Base-by-base conservation (phyloP, 208 protist genomes). In the Angomonas deanei region DNA sequence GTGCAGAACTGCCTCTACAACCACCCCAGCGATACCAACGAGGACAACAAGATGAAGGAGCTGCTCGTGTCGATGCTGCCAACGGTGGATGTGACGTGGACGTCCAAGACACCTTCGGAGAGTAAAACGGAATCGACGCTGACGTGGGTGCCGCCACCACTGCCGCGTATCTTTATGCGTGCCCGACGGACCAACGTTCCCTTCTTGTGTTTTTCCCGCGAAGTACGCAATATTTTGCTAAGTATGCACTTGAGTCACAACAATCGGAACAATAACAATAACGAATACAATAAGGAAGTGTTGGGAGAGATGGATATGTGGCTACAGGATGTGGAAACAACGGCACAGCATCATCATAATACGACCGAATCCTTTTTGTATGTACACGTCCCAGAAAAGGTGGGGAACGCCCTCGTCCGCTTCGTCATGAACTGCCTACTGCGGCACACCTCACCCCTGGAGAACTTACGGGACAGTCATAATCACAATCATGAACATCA, bases 121-220 rank as follows among this genome's bases (percentile, higher is more conserved):
- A 53, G 47, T 15, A n/a, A n/a, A n/a, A n/a, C n/a, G n/a, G n/a
- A n/a, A 28, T 28, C 32, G n/a, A 19, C 53, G 3, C 28, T 39
- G 11, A 21, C n/a, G 53, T 42, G 53, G 53, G 2, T 24, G 23
- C 62, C 62, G 34, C 63, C 64, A 27, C 58, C 74, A 33, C 52
- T 47, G 11, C 13, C 63, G 1, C 19, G 57, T 5, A n/a, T 72
- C 2, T 27, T 64, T 3, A 64, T 80, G 26, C 74, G 78, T 34
- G 64, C 34, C 36, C 72, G 61, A 61, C 70, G 55, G 47, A 78
- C 69, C 17, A 78, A 83, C 55, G 68, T 83, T 28, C 77, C 77
- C 10, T 55, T 83, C 47, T 66, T 83, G n/a, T 83, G 77, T 50
- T 78, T 79, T 38, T 39, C 78, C 39, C 72, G 77, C 0, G 77